Evolutionary conservation across 306 rosid genomes (phyloP).

Genomic region (Trifolium fragiferum): DNA sequence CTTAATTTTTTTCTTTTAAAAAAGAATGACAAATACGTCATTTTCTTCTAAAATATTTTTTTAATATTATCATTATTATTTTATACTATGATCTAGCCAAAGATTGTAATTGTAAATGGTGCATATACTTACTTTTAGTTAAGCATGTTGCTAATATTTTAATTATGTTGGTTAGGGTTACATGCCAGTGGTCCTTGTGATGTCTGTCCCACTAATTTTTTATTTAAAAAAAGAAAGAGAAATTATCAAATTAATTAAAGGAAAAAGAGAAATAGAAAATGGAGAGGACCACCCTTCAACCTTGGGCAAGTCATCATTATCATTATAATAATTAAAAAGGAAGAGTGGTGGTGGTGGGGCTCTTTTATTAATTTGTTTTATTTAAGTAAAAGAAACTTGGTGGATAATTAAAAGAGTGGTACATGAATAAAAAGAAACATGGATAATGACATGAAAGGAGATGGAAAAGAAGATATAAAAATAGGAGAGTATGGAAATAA

Average conservation of each 20-base stretch:
- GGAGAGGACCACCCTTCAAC: constrained; percentile 61
- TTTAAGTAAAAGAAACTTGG: constrained; percentile 34
- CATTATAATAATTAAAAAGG: constrained; percentile 39
- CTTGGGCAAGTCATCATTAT: constrained; percentile 50
- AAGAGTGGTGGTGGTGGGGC: constrained; percentile 45
- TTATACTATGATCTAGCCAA: constrained; percentile 28
- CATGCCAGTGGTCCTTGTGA: constrained; percentile 52
- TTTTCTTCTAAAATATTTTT: constrained; percentile 39
- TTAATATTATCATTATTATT: background rate
- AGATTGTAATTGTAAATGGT: constrained; percentile 33
- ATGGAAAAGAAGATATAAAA: constrained; percentile 4
- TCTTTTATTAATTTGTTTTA: constrained; percentile 48
- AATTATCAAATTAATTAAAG: background rate
- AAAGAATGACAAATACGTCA: constrained; percentile 52
- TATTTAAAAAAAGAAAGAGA: background rate
- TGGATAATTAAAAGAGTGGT: constrained; percentile 44
- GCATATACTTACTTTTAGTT: constrained; percentile 31
- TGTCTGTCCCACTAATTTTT: constrained; percentile 41
- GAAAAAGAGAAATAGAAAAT: constrained; percentile 33
- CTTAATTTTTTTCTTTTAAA: background rate
- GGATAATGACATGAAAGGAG: constrained; percentile 41
- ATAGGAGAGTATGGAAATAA: background rate
- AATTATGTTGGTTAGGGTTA: constrained; percentile 37
- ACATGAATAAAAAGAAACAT: constrained; percentile 44
- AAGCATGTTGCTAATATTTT: constrained; percentile 41